Percentiles rank a stretch among this genome's conserved stretches.
These are phyloP conservation scores for Tephrocybe sp. DNA, from an alignment of 768 basidiomycete species.

Conservation along the genomic window DNA sequence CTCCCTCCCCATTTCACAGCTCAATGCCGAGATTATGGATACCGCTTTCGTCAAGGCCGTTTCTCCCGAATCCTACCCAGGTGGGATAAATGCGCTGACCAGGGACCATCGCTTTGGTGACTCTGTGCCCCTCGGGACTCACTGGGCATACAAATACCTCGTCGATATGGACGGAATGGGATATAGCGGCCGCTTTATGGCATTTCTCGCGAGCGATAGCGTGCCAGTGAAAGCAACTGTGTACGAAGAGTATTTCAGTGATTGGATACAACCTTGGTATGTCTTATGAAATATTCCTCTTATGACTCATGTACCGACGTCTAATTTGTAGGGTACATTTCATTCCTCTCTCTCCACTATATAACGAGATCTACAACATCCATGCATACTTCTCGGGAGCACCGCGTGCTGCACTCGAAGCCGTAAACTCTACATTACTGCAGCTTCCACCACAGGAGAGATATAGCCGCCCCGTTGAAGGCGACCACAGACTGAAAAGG, in stretches of 20 bases:
- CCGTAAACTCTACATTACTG: conserved; percentile 41
- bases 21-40: conserved; percentile 86
- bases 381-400: conserved; percentile 81
- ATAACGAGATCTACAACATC: conserved; percentile 80
- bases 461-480: conserved; percentile 39
- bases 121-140: conserved; percentile 75
- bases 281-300: too few relatives aligned
- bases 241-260: conserved; percentile 87
- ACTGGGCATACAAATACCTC: conserved; percentile 93
- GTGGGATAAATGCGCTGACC: conserved; percentile 65
- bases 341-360: conserved; percentile 85
- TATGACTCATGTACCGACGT: not conserved
- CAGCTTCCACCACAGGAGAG: conserved; percentile 24
- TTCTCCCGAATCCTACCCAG: conserved; percentile 68
- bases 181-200: conserved; percentile 88
- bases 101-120: conserved; percentile 67
- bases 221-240: conserved; percentile 89
- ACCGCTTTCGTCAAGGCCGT: conserved; percentile 80
- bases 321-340: conserved; percentile 79
- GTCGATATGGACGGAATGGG: conserved; percentile 94
- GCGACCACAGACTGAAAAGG: conserved; percentile 66
- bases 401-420: conserved; percentile 47
- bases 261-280: conserved; percentile 88
- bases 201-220: conserved; percentile 82
- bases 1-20: conserved; percentile 49